Evolutionary conservation across 2,329 filamentous ascomycete genomes (phyloP).

Genomic region (Fusarium solani-melongenae): DNA sequence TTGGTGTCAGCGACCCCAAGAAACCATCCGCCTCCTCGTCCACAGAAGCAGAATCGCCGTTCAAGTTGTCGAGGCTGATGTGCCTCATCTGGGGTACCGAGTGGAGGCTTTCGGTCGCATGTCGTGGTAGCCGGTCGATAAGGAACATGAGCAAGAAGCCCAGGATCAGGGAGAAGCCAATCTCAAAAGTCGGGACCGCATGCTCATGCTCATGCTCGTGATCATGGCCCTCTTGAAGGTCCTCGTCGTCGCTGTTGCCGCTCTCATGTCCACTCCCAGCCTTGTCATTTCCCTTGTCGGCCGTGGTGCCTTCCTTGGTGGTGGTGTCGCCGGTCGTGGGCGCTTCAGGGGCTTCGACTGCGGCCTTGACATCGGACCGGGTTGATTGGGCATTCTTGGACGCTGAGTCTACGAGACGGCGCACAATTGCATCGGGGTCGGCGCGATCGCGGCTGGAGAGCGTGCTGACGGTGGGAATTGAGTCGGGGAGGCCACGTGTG

Average conservation of each 20-base stretch:
- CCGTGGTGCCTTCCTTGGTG: slow-evolving; percentile 1
- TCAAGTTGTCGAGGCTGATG: slow-evolving; percentile 88
- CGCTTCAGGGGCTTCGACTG: slow-evolving; percentile 26
- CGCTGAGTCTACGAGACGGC: slow-evolving; percentile 22
- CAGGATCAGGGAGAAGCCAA: slow-evolving; percentile 86
- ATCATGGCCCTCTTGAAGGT: slow-evolving; percentile 42
- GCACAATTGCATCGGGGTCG: slow-evolving; percentile 28
- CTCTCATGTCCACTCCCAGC: slow-evolving; percentile 25
- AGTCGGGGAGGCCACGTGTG: slow-evolving; percentile 39
- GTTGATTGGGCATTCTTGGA: slow-evolving; percentile 11
- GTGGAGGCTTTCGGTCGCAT: slow-evolving; percentile 74
- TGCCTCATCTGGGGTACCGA: slow-evolving; percentile 78
- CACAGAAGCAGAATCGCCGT: slow-evolving; percentile 59
- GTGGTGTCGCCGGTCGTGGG: slow-evolving; percentile 19
- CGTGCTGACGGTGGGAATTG: slow-evolving; percentile 34
- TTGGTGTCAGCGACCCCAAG: slow-evolving; percentile 66
- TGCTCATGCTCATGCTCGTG: slow-evolving; percentile 51
- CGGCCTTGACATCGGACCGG: slow-evolving; percentile 26
- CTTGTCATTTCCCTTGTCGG: slow-evolving; percentile 16
- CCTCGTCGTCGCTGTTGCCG: slow-evolving; percentile 48
- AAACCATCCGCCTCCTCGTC: slow-evolving; percentile 70
- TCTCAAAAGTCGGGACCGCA: slow-evolving; percentile 74
- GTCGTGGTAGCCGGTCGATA: slow-evolving; percentile 85
- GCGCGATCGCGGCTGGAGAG: slow-evolving; percentile 10
- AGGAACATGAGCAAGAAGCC: slow-evolving; percentile 98